Percentiles rank a stretch among this genome's conserved stretches.
phyloP scores from a whole-genome alignment of 2,329 filamentous ascomycete genomes.

The Alternaria dauci region DNA sequence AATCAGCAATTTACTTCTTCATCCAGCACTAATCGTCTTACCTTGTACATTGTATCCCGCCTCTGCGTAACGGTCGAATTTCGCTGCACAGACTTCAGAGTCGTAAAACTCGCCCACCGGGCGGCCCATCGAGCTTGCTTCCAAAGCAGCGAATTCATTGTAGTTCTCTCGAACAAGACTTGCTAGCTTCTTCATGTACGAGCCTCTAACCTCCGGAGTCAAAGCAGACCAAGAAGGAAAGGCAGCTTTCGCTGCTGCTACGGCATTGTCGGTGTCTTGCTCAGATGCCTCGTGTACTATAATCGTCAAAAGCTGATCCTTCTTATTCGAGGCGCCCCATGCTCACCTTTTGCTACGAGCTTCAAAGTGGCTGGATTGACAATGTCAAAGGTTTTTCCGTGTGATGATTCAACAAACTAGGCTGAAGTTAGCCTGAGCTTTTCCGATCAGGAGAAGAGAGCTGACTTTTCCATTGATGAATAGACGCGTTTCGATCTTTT shows the following conservation, averaged over 20 bases:
- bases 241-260: constrained; percentile 75
- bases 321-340: background rate
- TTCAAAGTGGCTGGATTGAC: constrained; percentile 83
- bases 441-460: background rate
- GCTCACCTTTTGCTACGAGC: constrained; percentile 77
- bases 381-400: constrained; percentile 66
- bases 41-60: constrained; percentile 74
- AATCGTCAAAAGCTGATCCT: constrained; percentile 39
- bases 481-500: constrained; percentile 45
- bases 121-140: constrained; percentile 86
- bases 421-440: constrained; percentile 10
- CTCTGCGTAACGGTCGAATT: constrained; percentile 81
- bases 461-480: constrained; percentile 49
- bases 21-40: background rate
- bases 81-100: constrained; percentile 78
- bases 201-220: constrained; percentile 35
- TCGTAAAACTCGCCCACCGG: constrained; percentile 81
- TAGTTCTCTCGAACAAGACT: constrained; percentile 79
- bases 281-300: constrained; percentile 46
- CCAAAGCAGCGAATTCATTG: constrained; percentile 81
- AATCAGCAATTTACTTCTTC: background rate
- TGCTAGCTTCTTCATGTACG: constrained; percentile 68
- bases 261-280: constrained; percentile 69
- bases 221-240: constrained; percentile 74
- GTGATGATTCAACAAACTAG: constrained; percentile 43